Evolutionary conservation across 1,139 yeast genomes (phyloP), one percentile per base, ranked within the genome.

Genomic region (Geotrichum fermentans): DNA sequence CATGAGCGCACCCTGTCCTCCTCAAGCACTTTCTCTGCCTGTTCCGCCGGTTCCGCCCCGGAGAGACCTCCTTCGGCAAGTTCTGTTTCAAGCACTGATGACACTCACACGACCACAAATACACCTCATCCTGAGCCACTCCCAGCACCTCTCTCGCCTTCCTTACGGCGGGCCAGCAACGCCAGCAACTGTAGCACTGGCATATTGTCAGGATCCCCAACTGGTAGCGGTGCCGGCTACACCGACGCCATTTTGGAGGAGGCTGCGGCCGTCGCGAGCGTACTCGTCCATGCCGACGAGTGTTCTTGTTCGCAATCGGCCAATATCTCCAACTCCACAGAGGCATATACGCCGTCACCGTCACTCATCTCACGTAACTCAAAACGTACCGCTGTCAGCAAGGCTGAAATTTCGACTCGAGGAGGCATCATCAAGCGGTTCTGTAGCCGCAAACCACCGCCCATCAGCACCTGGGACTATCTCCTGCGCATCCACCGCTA

Each of bases 401-500:
- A 36, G 39, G 16, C 40, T 22, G 34, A 28, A 30, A 13, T 38
- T 22, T 24, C 46, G 41, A 13, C 45, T 39, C 11, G 26, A 21
- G 14, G 48, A 20, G 38, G n/a, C 22, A 17, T 40, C 17, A 33
- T 38, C 18, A 64, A 63, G 50, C 64, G 68, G 39, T 73, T 73
- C 57, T 70, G 65, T 60, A 68, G 69, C 41, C 72, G 61, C 52
- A 56, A 58, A 42, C 68, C 63, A 32, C 76, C 73, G 0, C 65
- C 58, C 1, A 59, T 73, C 14, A 51, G 71, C 0, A 52, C 72
- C 4, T 58, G 61, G 35, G 62, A 66, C 40, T 73, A 73, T 50
- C 56, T 73, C 40, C 64, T 56, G 33, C 66, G 77, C 32, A 64
- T 72, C 44, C 71, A 73, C 51, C 67, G 69, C 39, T 72, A 72